phyloP scores from a whole-genome alignment of 2,329 filamentous ascomycete genomes.

The Colletotrichum shisoi region DNA sequence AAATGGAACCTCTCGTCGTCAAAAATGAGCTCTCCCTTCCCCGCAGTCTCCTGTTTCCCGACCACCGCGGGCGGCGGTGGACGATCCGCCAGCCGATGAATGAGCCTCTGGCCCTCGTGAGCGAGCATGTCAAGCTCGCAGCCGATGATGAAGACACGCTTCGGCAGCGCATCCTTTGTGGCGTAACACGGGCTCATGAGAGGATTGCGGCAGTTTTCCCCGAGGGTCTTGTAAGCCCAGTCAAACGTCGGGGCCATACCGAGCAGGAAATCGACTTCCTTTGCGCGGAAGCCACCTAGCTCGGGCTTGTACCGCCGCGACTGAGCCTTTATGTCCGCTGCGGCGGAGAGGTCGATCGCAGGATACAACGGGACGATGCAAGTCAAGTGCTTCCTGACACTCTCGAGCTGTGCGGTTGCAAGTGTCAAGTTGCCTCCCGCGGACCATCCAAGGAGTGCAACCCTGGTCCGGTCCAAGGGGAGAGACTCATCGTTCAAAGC shows the following conservation, averaged over 20 bases:
- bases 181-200: constrained; percentile 49
- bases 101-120: constrained; percentile 53
- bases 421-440: constrained; percentile 61
- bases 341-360: constrained; percentile 48
- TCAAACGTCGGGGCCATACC: constrained; percentile 43
- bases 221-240: constrained; percentile 47
- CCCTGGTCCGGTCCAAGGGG: constrained; percentile 53
- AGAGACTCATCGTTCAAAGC: constrained; percentile 55
- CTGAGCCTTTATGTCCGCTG: constrained; percentile 42
- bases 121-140: constrained; percentile 52
- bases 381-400: constrained; percentile 44
- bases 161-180: constrained; percentile 46
- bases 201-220: constrained; percentile 46
- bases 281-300: constrained; percentile 39
- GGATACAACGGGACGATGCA: constrained; percentile 56
- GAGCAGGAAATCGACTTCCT: constrained; percentile 34
- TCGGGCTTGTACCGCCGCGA: constrained; percentile 44
- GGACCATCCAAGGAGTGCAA: constrained; percentile 58
- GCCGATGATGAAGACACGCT: constrained; percentile 49
- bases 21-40: constrained; percentile 41
- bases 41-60: constrained; percentile 43
- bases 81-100: constrained; percentile 48
- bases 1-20: constrained; percentile 46
- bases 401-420: constrained; percentile 50
- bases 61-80: constrained; percentile 44